Evolutionary conservation across 495 filamentous ascomycete genomes (phyloP).

Genomic region (Niebla homalea): DNA sequence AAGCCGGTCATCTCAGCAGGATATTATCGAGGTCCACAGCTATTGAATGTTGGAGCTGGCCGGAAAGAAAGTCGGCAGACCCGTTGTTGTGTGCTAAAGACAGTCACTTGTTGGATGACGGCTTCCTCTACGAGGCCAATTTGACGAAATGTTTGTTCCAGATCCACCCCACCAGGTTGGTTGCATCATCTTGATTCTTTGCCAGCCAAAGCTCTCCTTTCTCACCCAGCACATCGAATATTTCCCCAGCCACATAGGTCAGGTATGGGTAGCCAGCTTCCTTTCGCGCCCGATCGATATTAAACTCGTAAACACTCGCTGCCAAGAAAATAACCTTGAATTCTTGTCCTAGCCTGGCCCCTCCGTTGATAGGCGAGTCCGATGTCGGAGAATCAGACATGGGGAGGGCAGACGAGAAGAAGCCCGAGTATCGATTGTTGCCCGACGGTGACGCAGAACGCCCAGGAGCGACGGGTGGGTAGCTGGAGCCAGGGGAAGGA

Average conservation of each 20-base stretch:
- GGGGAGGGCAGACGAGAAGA: slow-evolving; percentile 80
- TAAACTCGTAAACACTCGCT: slow-evolving; percentile 90
- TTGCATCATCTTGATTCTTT: slow-evolving; percentile 83
- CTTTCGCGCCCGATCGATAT: slow-evolving; percentile 78
- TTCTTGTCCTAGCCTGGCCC: slow-evolving; percentile 21
- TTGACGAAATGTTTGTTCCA: slow-evolving; percentile 97
- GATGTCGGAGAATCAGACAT: slow-evolving; percentile 49
- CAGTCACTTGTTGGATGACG: slow-evolving; percentile 2
- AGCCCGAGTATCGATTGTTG: slow-evolving; percentile 34
- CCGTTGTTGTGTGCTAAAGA: background rate
- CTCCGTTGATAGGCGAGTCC: slow-evolving; percentile 19
- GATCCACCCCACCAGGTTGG: slow-evolving; percentile 80
- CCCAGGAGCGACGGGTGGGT: slow-evolving; percentile 4
- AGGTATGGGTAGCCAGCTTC: slow-evolving; percentile 95
- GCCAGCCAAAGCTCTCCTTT: slow-evolving; percentile 98
- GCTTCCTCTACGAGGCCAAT: slow-evolving; percentile 28
- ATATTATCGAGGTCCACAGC: background rate
- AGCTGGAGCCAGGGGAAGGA: background rate
- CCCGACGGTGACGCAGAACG: slow-evolving; percentile 12
- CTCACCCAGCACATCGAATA: slow-evolving; percentile 82
- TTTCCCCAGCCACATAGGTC: slow-evolving; percentile 86
- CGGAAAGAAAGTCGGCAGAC: background rate
- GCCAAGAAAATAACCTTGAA: slow-evolving; percentile 67
- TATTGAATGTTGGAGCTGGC: background rate
- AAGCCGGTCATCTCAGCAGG: no score